A percentile compares a stretch with the other conserved stretches of the same genome.
These are phyloP conservation scores for Pascua sp. DNA, from an alignment of 1,284 basidiomycete genomes.

Conservation along the genomic window DNA sequence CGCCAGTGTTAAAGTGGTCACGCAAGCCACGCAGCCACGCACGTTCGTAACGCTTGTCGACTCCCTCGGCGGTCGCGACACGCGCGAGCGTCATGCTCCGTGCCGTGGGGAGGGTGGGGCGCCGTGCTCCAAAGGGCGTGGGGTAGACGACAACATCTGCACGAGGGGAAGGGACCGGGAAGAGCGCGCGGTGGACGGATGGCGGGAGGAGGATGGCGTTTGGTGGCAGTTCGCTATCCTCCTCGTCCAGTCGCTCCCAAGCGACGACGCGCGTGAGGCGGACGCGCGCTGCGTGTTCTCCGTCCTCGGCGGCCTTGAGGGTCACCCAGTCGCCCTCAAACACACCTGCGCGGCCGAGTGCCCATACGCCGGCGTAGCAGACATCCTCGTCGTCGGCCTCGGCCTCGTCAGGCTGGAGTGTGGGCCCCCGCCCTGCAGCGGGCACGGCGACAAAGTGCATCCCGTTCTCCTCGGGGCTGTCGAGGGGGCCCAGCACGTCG, in stretches of 20 bases:
- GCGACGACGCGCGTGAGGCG: constrained; percentile 59
- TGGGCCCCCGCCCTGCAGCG: background rate
- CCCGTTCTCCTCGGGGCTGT: constrained; percentile 14
- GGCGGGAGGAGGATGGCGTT: constrained; percentile 59
- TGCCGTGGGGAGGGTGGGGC: constrained; percentile 67
- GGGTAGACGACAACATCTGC: constrained; percentile 37
- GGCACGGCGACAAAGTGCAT: constrained; percentile 12
- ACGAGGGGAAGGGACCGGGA: constrained; percentile 10
- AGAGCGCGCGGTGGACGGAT: constrained; percentile 31
- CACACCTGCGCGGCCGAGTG: constrained; percentile 69
- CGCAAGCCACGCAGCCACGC: constrained; percentile 68
- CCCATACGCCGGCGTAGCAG: constrained; percentile 49
- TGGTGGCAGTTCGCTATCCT: constrained; percentile 40
- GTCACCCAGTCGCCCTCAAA: constrained; percentile 86
- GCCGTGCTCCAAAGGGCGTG: constrained; percentile 47
- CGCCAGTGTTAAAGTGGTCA: constrained; percentile 59
- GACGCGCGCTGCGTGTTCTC: constrained; percentile 10
- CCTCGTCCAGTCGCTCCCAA: constrained; percentile 52
- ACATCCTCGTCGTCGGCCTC: constrained; percentile 20
- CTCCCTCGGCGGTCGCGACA: constrained; percentile 74
- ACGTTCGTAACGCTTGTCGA: constrained; percentile 68
- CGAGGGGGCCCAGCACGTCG: constrained; percentile 15
- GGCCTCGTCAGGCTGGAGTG: constrained; percentile 2
- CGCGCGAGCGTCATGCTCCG: constrained; percentile 72
- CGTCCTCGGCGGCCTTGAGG: constrained; percentile 24